Conservation (phyloP, 805 yeast species). For the Blastobotrys attinorum region DNA sequence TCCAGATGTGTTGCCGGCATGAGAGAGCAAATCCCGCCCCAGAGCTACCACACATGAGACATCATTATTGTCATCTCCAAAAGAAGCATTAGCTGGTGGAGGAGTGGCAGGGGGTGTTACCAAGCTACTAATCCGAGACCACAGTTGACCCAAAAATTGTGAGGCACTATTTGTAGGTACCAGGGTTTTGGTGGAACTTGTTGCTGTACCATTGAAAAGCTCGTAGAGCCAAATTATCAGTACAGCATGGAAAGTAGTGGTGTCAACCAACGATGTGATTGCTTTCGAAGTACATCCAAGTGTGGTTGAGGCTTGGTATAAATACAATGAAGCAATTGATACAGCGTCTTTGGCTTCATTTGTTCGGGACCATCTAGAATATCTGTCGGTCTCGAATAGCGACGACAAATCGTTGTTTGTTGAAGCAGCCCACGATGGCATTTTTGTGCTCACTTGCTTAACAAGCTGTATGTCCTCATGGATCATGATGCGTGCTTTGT, state of each 20-base stretch:
- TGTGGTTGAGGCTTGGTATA: slow-evolving; percentile 17
- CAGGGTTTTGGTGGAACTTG: not conserved
- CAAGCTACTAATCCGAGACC: not conserved
- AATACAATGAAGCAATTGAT: slow-evolving; percentile 19
- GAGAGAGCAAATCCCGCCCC: not conserved
- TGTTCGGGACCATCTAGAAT: slow-evolving; percentile 22
- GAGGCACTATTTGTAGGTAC: not conserved
- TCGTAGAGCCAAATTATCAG: slow-evolving; percentile 25
- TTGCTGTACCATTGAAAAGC: not conserved
- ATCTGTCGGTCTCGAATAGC: slow-evolving; percentile 7
- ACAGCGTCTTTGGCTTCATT: slow-evolving; percentile 24
- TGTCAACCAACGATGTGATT: no score
- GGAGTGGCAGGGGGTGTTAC: not conserved
- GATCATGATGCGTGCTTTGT: slow-evolving; percentile 23
- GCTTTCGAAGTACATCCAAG: slow-evolving; percentile 15
- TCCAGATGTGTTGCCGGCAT: not conserved
- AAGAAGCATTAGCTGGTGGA: no score
- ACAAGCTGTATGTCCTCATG: slow-evolving; percentile 27
- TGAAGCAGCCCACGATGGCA: slow-evolving; percentile 14
- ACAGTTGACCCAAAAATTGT: not conserved
- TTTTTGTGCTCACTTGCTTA: slow-evolving; percentile 21
- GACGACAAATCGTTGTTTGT: not conserved
- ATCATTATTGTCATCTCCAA: not conserved
- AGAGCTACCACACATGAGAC: not conserved
- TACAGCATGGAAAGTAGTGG: slow-evolving; percentile 23